phyloP scores from a whole-genome alignment of 805 yeast species.

The Candida ulmi region DNA sequence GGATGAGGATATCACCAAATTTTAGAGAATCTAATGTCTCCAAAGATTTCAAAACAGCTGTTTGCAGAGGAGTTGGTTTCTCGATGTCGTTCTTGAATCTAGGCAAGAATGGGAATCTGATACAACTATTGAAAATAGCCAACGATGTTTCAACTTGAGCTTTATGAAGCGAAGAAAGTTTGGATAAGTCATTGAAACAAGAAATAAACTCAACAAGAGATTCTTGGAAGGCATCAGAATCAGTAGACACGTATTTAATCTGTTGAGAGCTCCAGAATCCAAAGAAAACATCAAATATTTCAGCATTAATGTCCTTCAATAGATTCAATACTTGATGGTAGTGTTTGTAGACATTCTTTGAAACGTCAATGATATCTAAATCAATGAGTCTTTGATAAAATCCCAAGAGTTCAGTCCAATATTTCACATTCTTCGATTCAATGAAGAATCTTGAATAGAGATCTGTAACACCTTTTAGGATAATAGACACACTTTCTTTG shows the following conservation, averaged over 20 bases:
- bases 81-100: slow-evolving; percentile 46
- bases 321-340: slow-evolving; percentile 41
- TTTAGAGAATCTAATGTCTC: slow-evolving; percentile 23
- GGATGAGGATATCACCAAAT: slow-evolving; percentile 41
- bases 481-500: slow-evolving; percentile 56
- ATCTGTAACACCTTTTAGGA: slow-evolving; percentile 61
- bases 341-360: slow-evolving; percentile 49
- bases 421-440: slow-evolving; percentile 25
- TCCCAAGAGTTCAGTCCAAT: slow-evolving; percentile 54
- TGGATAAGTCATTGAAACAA: slow-evolving; percentile 45
- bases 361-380: slow-evolving; percentile 44
- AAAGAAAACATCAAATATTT: slow-evolving; percentile 35
- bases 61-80: slow-evolving; percentile 61
- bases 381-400: slow-evolving; percentile 41
- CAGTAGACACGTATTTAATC: slow-evolving; percentile 37
- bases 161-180: slow-evolving; percentile 25
- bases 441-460: slow-evolving; percentile 50
- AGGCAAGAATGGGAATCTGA: slow-evolving; percentile 70
- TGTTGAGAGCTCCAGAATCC: slow-evolving; percentile 44
- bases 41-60: slow-evolving; percentile 47
- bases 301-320: slow-evolving; percentile 26
- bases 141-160: slow-evolving; percentile 45
- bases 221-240: slow-evolving; percentile 46
- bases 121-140: slow-evolving; percentile 55
- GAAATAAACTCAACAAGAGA: slow-evolving; percentile 50